Evolutionary conservation across 495 filamentous ascomycete genomes (phyloP).

Genomic region (Aspergillus panamensis): DNA sequence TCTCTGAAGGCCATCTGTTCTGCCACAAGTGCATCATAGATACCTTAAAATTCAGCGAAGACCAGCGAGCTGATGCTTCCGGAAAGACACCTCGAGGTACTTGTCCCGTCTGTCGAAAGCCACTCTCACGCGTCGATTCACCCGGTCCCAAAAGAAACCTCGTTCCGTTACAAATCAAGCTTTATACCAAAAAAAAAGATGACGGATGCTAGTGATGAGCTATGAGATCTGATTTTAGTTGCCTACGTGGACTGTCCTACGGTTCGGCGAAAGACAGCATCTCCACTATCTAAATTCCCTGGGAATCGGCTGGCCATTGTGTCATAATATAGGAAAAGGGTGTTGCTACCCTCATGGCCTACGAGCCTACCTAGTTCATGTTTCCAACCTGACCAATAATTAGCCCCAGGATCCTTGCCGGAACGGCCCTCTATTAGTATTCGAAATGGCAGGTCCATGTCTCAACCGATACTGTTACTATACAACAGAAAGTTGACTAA

Average conservation of each 20-base stretch:
- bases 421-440: background rate
- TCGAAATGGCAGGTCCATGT: no score
- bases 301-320: background rate
- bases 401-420: background rate
- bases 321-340: background rate
- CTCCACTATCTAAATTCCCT: background rate
- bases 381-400: no score
- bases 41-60: slow-evolving; percentile 61
- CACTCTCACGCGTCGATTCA: slow-evolving; percentile 29
- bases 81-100: slow-evolving; percentile 31
- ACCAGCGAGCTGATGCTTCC: slow-evolving; percentile 30
- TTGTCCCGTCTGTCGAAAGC: slow-evolving; percentile 49
- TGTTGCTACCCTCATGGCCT: no score
- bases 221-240: background rate
- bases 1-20: slow-evolving; percentile 70
- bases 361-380: no score
- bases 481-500: no score
- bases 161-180: slow-evolving; percentile 59
- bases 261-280: background rate
- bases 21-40: slow-evolving; percentile 78
- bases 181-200: slow-evolving; percentile 42
- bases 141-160: slow-evolving; percentile 34
- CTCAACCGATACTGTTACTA: no score
- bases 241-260: background rate
- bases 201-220: background rate